Base-by-base conservation (phyloP, 495 filamentous ascomycete species). In the Stereocaulon alpinum region DNA sequence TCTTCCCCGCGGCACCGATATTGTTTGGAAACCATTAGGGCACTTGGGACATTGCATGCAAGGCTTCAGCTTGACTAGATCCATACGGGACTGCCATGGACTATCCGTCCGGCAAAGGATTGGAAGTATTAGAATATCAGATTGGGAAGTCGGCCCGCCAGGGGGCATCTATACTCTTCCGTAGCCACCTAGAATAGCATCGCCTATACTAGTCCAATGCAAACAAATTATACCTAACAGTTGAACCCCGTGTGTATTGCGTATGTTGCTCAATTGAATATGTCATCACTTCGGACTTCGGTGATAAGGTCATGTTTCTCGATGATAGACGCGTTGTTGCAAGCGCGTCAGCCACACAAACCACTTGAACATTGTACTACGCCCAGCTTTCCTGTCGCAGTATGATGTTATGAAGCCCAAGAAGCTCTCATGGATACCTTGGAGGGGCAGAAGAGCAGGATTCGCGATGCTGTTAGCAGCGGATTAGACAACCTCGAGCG, bases 1-100 rank as follows among this genome's bases (percentile, higher is more conserved):
- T 37, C 40, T 40, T 44, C 32, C n/a, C 41, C 30, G 40, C 40
- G 48, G 6, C 40, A 18, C 29, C 11, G 45, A 32, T 44, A 58
- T 47, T 58, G 56, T 50, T 32, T 58, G 56, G 56, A 58, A 32
- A 42, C 30, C 3, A 58, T 27, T 34, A 49, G 29, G 34, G 44
- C 3, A 24, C 24, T 40, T 24, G 30, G 45, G 44, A 58, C 40
- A 17, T 40, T 6, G 56, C 7, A 50, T 32, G 34, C 30, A 34
- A 29, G 56, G 45, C 45, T 49, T 41, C 9, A 29, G n/a, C 44
- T 18, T 48, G 27, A 12, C 15, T 29, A 6, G 22, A 18, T 24
- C 30, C 12, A 15, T 5, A 22, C 7, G 48, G 18, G 37, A 15
- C 20, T 20, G 14, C 30, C 14, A 52, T 32, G 49, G 30, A 34